A percentile compares a stretch with the other conserved stretches of the same genome.
These are phyloP conservation scores for Nicotiana undulata DNA, from an alignment of 257 asterid genomes.

Conservation along the genomic window DNA sequence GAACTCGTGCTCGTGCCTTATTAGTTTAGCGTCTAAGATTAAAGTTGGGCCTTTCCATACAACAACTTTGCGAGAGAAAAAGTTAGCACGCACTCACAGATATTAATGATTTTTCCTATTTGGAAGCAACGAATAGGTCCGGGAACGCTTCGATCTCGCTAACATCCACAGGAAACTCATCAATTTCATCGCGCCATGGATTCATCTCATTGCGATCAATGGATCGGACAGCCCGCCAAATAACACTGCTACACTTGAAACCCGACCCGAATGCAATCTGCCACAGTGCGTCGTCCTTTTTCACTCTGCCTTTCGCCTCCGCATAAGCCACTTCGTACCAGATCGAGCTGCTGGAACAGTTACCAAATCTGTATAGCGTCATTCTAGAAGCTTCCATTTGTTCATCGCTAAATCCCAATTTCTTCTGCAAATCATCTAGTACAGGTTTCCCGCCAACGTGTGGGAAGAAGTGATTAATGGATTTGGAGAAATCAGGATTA, in stretches of 20 bases:
- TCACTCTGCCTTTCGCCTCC: constrained; percentile 34
- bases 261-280: constrained; percentile 40
- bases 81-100: no score
- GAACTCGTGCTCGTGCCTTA: no score
- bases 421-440: constrained; percentile 35
- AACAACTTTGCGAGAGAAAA: no score
- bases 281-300: constrained; percentile 30
- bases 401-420: constrained; percentile 17
- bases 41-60: no score
- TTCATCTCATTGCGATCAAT: constrained; percentile 23
- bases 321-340: constrained; percentile 39
- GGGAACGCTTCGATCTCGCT: background rate
- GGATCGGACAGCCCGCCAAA: constrained; percentile 26
- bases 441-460: constrained; percentile 36
- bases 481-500: constrained; percentile 29
- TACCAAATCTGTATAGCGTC: constrained; percentile 36
- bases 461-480: constrained; percentile 34
- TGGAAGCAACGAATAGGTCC: background rate
- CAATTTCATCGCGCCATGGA: constrained; percentile 33
- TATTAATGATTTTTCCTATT: background rate
- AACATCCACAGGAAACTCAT: constrained; percentile 25
- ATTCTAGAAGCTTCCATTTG: constrained; percentile 44
- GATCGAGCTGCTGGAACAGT: constrained; percentile 36
- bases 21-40: no score
- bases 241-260: constrained; percentile 34